phyloP scores from a whole-genome alignment of 805 yeast genomes.

The Zygotorulaspora florentina region DNA sequence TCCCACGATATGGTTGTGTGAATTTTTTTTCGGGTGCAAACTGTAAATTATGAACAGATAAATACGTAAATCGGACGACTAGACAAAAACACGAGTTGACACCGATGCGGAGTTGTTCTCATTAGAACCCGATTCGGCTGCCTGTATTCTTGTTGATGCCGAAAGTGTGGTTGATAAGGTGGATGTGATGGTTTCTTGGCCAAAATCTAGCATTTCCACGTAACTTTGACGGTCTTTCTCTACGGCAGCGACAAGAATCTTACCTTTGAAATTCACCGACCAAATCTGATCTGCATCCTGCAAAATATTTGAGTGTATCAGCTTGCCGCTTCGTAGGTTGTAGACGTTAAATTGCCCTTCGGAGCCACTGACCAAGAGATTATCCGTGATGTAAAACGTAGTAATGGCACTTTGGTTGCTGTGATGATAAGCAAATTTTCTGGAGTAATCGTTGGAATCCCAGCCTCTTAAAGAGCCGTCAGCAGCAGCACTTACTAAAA shows the following conservation, averaged over 20 bases:
- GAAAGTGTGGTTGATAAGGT: background rate
- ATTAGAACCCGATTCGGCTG: background rate
- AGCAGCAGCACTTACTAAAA: slow-evolving; percentile 91
- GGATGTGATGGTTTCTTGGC: slow-evolving; percentile 25
- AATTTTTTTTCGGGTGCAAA: too few species aligned
- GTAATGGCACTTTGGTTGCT: slow-evolving; percentile 87
- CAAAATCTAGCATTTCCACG: slow-evolving; percentile 83
- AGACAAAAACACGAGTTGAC: background rate
- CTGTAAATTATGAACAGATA: too few species aligned
- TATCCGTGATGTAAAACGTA: slow-evolving; percentile 85
- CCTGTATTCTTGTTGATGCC: background rate
- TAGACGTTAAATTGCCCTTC: slow-evolving; percentile 84
- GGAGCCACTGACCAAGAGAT: slow-evolving; percentile 82
- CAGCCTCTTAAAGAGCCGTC: slow-evolving; percentile 88
- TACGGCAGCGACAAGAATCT: slow-evolving; percentile 87
- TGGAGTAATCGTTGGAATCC: slow-evolving; percentile 76
- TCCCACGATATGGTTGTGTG: too few species aligned
- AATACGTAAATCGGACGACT: background rate
- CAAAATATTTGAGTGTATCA: slow-evolving; percentile 65
- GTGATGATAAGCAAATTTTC: slow-evolving; percentile 61
- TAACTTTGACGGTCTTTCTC: slow-evolving; percentile 67
- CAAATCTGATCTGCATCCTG: slow-evolving; percentile 83
- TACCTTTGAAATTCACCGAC: slow-evolving; percentile 86
- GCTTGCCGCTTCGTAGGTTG: slow-evolving; percentile 74
- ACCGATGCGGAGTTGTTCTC: background rate